Conservation (phyloP, 306 rosid genomes). For the Acacia crassicarpa region DNA sequence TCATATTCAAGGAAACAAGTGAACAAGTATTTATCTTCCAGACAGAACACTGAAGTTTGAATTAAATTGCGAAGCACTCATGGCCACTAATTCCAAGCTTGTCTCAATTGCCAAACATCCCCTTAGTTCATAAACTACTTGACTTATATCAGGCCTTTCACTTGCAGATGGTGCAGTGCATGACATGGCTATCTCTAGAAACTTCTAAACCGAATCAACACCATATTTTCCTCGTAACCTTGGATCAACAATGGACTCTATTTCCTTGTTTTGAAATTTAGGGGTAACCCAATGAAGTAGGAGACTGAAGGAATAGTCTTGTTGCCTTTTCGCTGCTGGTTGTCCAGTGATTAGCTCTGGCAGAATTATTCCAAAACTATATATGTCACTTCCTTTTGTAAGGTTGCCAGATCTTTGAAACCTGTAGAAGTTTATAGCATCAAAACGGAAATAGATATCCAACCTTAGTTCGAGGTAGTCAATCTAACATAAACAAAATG, state of each 20-base stretch:
- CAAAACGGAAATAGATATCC: too few relatives aligned
- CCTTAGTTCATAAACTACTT: background rate
- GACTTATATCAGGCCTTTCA: background rate
- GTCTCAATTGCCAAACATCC: background rate
- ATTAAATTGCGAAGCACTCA: too few relatives aligned
- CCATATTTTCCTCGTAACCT: background rate
- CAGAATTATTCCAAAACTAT: slow-evolving; percentile 43
- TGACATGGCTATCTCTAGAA: background rate
- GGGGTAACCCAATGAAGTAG: slow-evolving; percentile 33
- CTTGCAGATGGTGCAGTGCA: background rate
- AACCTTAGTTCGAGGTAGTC: too few relatives aligned
- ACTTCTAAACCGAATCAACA: background rate
- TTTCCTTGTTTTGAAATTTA: slow-evolving; percentile 29
- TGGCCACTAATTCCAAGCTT: background rate
- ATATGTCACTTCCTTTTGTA: slow-evolving; percentile 32
- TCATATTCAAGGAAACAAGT: too few relatives aligned
- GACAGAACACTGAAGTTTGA: too few relatives aligned
- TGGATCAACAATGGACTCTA: background rate
- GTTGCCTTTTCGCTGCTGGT: slow-evolving; percentile 13
- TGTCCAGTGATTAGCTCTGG: slow-evolving; percentile 37
- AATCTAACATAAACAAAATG: too few relatives aligned
- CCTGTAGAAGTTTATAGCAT: background rate
- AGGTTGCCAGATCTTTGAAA: background rate
- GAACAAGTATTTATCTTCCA: too few relatives aligned
- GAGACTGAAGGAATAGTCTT: background rate